Conservation (phyloP, 192 early-diverging fungal species). For the Cladochytrium replicatum region DNA sequence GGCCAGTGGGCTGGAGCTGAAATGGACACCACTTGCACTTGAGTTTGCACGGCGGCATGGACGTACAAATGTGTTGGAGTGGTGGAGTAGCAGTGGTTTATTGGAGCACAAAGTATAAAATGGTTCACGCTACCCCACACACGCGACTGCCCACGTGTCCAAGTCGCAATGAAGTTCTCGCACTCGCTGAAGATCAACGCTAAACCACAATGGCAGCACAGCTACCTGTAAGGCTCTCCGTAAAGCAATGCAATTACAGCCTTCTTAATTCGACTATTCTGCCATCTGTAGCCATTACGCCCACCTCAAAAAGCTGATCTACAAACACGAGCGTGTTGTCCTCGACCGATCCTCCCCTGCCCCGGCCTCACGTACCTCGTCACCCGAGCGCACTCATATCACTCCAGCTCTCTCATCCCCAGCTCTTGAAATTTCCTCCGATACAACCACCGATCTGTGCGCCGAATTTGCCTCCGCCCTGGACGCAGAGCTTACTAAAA, state of each 20-base stretch:
- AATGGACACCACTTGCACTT: too few species aligned
- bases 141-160: too few species aligned
- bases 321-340: conserved; percentile 36
- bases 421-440: conserved; percentile 17
- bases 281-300: conserved; percentile 19
- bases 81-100: too few species aligned
- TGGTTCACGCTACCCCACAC: too few species aligned
- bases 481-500: conserved; percentile 76
- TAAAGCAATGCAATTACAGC: conserved; percentile 25
- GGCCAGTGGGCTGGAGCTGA: too few species aligned
- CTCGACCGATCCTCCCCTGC: conserved; percentile 22
- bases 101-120: too few species aligned
- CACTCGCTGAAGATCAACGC: conserved; percentile 86
- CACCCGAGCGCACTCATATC: conserved; percentile 10
- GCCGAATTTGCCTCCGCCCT: conserved; percentile 71
- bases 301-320: conserved; percentile 39
- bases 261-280: conserved; percentile 8
- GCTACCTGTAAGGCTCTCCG: conserved; percentile 23
- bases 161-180: conserved; percentile 88
- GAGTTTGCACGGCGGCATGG: too few species aligned
- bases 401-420: neutral
- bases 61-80: too few species aligned
- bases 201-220: conserved; percentile 48
- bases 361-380: conserved; percentile 3
- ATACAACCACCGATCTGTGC: conserved; percentile 27